Base-by-base conservation (phyloP, 2,329 filamentous ascomycete species). In the Parastagonospora avenae region DNA sequence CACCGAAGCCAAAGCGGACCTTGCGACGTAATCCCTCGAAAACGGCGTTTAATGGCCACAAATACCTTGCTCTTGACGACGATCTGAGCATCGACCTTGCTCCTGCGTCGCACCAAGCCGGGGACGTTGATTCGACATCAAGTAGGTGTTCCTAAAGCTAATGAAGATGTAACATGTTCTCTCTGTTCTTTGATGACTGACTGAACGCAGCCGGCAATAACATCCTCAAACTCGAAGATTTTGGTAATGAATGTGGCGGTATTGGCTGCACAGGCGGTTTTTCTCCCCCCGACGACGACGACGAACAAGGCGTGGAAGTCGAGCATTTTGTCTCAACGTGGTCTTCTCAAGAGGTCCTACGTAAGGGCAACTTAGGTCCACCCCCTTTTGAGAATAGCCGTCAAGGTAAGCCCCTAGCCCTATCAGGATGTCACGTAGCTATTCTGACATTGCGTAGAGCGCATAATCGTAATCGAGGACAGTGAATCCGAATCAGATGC, bases 401-500 rank as follows among this genome's bases (percentile, higher is more conserved):
- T 55, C 38, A 48, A 55, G 39, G 52, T 55, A 52, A 37, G 38
- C 51, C 36, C 38, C 43, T 50, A 24, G 36, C 9, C 16, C n/a
- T 38, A 38, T 38, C 8, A 9, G 8, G 14, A 38, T 38, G 16
- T 15, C 36, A 7, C 14, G 14, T 24, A 38, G 5, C 11, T 16
- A 2, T 38, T 38, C 36, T 38, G 16, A 38, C 10, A 19, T 5
- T 38, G 10, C 36, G 36, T 38, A 38, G 36, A 19, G 16, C 11
- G 16, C 24, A 10, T 10, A 11, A 16, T 15, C 36, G 15, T 38
- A 11, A 38, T 38, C 11, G 16, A 15, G 11, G 36, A 38, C 8
- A 11, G 16, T 24, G 4, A 38, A 16, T 11, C 36, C 14, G 10
- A 11, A n/a, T 24, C 42, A 42, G 29, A 46, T 10, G 16, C 36